These are phyloP conservation scores for Neurospora hispaniola DNA, from an alignment of 495 filamentous ascomycete species.

Conservation along the genomic window DNA sequence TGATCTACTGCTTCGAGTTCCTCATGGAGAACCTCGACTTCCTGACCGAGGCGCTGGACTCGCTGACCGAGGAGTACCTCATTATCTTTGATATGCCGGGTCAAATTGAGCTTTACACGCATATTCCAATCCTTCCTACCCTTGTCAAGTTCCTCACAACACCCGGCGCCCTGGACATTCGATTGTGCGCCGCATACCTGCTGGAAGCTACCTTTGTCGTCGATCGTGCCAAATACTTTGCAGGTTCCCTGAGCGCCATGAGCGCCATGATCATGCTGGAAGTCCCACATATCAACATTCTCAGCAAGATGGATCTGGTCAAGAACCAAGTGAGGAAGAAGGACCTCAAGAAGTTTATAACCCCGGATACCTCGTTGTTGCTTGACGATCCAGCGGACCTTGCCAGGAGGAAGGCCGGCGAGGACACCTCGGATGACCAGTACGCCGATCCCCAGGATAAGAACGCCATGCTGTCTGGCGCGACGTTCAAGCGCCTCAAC, in stretches of 20 bases:
- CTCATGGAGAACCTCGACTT: constrained; percentile 95
- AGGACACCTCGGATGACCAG: constrained; percentile 27
- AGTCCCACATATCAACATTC: constrained; percentile 85
- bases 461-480: constrained; percentile 64
- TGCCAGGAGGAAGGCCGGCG: constrained; percentile 28
- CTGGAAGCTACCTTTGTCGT: constrained; percentile 91
- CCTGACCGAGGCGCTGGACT: constrained; percentile 75
- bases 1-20: constrained; percentile 97
- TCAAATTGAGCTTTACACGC: constrained; percentile 97
- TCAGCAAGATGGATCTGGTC: constrained; percentile 95
- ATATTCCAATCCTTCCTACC: constrained; percentile 84
- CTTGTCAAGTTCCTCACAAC: constrained; percentile 72
- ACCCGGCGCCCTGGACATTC: constrained; percentile 73
- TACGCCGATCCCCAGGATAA: constrained; percentile 45
- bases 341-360: constrained; percentile 77
- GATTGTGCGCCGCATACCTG: constrained; percentile 88
- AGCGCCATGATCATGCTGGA: constrained; percentile 97
- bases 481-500: constrained; percentile 69
- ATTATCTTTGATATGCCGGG: constrained; percentile 98
- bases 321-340: constrained; percentile 70
- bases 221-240: constrained; percentile 93
- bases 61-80: constrained; percentile 84
- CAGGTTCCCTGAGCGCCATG: constrained; percentile 91
- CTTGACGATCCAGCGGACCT: constrained; percentile 57
- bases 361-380: constrained; percentile 67